Conservation (phyloP, 2,329 filamentous ascomycete species). For the Volutella citrinella region DNA sequence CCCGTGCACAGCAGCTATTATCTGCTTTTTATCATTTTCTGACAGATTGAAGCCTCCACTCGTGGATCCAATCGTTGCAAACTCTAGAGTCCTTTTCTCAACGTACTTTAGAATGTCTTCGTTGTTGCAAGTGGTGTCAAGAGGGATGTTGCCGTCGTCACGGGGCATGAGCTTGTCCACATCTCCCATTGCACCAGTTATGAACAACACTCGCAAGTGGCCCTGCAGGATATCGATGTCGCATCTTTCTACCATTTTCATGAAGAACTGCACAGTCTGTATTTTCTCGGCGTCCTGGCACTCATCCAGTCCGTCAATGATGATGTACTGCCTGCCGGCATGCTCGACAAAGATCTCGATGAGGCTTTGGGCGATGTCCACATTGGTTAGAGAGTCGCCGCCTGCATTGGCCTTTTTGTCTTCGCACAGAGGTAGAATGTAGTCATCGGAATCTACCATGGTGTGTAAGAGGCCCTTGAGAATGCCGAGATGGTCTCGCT, state of each 20-base stretch:
- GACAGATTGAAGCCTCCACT: neutral
- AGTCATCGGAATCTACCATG: neutral
- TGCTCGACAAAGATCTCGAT: conserved; percentile 29
- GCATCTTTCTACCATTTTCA: conserved; percentile 1
- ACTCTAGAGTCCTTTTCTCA: neutral
- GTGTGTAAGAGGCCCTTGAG: neutral
- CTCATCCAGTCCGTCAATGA: conserved; percentile 46
- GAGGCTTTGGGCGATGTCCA: conserved; percentile 23
- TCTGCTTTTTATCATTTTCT: no score
- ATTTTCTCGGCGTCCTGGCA: conserved; percentile 28
- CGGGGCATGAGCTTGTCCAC: no score
- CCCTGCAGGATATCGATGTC: conserved; percentile 1
- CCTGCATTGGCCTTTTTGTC: neutral
- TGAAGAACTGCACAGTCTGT: conserved; percentile 25
- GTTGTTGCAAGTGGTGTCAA: no score
- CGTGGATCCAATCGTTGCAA: neutral
- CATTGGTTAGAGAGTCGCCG: conserved; percentile 3
- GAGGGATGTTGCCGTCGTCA: no score
- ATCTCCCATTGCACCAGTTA: no score
- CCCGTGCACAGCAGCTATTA: no score
- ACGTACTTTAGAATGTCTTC: conserved; percentile 1
- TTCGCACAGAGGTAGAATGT: neutral
- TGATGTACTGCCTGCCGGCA: conserved; percentile 29
- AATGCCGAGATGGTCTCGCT: conserved; percentile 2
- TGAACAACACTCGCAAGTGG: neutral